Evolutionary conservation across 169 alveolate species (phyloP).

Genomic region (Plasmodium falciparum): DNA sequence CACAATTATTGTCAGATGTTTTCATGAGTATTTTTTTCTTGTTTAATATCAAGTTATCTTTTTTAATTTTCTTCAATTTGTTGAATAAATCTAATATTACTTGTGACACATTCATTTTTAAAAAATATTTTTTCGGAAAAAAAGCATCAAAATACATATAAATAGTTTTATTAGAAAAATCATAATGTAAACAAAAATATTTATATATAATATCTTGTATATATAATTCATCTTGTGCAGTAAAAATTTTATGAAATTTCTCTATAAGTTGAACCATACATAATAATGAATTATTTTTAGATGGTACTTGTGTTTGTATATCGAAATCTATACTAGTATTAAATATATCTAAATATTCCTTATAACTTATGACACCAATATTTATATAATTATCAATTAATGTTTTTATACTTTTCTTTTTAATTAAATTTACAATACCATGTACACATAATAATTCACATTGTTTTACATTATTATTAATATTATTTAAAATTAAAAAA

Average conservation of each 20-base stretch:
- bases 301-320: constrained; percentile 71
- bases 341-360: constrained; percentile 71
- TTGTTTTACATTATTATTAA: constrained; percentile 84
- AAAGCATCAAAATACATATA: constrained; percentile 77
- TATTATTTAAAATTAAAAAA: constrained; percentile 86
- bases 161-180: constrained; percentile 72
- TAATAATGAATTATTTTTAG: constrained; percentile 64
- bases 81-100: constrained; percentile 56
- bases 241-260: constrained; percentile 58
- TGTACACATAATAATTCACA: constrained; percentile 85
- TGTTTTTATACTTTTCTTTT: constrained; percentile 85
- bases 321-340: constrained; percentile 76
- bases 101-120: constrained; percentile 45
- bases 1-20: constrained; percentile 11
- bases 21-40: constrained; percentile 1
- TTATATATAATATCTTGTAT: constrained; percentile 55
- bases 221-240: constrained; percentile 47
- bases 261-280: constrained; percentile 72
- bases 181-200: constrained; percentile 67
- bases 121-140: constrained; percentile 55
- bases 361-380: constrained; percentile 76
- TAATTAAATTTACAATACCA: constrained; percentile 85
- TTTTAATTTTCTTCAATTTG: constrained; percentile 69
- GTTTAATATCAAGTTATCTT: constrained; percentile 25
- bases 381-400: constrained; percentile 85